A percentile compares a stretch with the other conserved stretches of the same genome.
These are phyloP conservation scores for Spergularia bocconei DNA, from an alignment of 148 eudicot species.

Conservation along the genomic window DNA sequence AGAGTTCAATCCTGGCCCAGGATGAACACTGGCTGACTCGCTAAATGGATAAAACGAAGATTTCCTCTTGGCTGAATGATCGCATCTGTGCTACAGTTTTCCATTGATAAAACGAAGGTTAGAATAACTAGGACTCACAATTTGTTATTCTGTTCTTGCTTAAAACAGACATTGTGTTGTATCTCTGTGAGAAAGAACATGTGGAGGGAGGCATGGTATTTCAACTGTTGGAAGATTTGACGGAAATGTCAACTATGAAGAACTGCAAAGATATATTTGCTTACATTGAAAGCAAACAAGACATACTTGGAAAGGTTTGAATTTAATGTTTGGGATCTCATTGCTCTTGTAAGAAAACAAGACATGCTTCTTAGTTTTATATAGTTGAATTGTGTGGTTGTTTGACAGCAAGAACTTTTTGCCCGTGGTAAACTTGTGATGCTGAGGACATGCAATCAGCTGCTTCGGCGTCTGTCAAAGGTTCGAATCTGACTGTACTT, in stretches of 20 bases:
- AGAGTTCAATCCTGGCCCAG: too few relatives aligned
- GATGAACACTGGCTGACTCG: too few relatives aligned
- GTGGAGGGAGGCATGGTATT: constrained; percentile 98
- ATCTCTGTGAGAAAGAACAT: constrained; percentile 98
- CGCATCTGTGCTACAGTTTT: neutral
- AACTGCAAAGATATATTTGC: constrained; percentile 94
- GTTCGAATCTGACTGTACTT: constrained; percentile 30
- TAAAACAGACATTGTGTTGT: constrained; percentile 73
- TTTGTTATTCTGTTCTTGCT: constrained; percentile 7
- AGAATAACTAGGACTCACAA: neutral
- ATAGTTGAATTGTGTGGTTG: constrained; percentile 21
- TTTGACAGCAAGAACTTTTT: constrained; percentile 78
- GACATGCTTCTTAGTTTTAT: constrained; percentile 8
- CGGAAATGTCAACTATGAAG: constrained; percentile 99
- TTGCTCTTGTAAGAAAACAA: neutral
- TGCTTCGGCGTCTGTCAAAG: constrained; percentile 97
- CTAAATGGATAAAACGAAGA: too few relatives aligned
- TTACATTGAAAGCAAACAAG: constrained; percentile 97
- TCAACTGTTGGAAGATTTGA: constrained; percentile 93
- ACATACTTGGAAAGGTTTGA: constrained; percentile 86
- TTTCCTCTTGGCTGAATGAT: neutral
- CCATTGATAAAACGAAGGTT: neutral
- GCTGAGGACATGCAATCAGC: constrained; percentile 98
- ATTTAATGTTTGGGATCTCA: neutral
- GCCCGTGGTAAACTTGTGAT: constrained; percentile 99